Conservation (phyloP, 2,329 filamentous ascomycete species). For the Talaromyces sp. region DNA sequence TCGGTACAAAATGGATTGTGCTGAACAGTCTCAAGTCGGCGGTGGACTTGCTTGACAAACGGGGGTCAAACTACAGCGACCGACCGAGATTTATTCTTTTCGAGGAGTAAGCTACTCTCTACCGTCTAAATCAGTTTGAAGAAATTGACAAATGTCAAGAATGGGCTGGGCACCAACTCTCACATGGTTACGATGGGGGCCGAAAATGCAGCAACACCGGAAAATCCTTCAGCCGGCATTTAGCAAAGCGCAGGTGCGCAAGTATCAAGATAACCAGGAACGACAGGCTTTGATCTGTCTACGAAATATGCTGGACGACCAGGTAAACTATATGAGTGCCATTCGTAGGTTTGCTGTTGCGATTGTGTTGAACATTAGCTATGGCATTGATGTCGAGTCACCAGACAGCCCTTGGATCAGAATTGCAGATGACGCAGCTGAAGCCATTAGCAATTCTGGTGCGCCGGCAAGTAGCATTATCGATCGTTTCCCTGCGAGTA, state of each 20-base stretch:
- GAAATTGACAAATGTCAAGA: neutral
- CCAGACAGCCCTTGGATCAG: neutral
- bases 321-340: neutral
- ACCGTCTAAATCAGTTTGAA: no score
- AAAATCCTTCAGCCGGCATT: conserved; percentile 11
- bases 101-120: neutral
- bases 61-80: conserved; percentile 4
- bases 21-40: conserved; percentile 7
- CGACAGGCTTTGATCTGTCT: neutral
- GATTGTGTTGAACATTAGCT: conserved; percentile 7
- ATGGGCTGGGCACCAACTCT: conserved; percentile 10
- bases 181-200: conserved; percentile 7
- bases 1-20: conserved; percentile 4
- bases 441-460: conserved; percentile 10
- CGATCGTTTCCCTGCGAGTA: conserved; percentile 6
- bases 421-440: conserved; percentile 5
- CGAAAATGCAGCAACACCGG: conserved; percentile 5
- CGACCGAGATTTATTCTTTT: conserved; percentile 7
- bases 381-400: conserved; percentile 7
- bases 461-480: neutral
- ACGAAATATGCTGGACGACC: neutral
- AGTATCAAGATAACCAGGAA: conserved; percentile 4
- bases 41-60: conserved; percentile 5
- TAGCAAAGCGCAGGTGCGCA: conserved; percentile 1
- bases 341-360: conserved; percentile 4